Base-by-base conservation (phyloP, 179 eudicot species). In the Pouteria campechiana region DNA sequence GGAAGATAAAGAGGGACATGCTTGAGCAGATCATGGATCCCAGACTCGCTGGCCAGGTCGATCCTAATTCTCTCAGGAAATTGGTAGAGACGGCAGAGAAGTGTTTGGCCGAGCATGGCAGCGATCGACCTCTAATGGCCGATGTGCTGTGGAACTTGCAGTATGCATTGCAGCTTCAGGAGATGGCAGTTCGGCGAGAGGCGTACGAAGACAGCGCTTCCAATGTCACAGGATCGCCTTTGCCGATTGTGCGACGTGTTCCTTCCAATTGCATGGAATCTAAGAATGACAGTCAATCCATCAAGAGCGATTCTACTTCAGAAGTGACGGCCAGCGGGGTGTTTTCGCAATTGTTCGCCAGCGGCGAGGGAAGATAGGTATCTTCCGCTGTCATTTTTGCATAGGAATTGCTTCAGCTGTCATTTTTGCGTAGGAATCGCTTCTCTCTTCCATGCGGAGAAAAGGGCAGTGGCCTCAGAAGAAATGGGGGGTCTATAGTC, bases 331-430 rank as follows among this genome's bases (percentile, higher is more conserved):
- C 76, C 1, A 74, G 63, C 50, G 60, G 67, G 17, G 76, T 76
- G 15, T 82, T 81, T 49, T 82, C 93, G 14, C 93, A 78, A 68
- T 54, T 82, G 70, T 39, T 82, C 27, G 62, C 75, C 25, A 75
- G 36, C 37, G n/a, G n/a, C n/a, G n/a, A n/a, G n/a, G n/a, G 65
- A 67, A 46, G 93, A 87, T 27, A 69, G 93, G 61, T 82, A 46
- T n/a, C 56, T n/a, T n/a, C n/a, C n/a, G n/a, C n/a, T n/a, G n/a
- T n/a, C n/a, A n/a, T n/a, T n/a, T n/a, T n/a, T n/a, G n/a, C n/a
- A n/a, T n/a, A n/a, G n/a, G n/a, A n/a, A n/a, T n/a, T n/a, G n/a
- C n/a, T n/a, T n/a, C n/a, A n/a, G n/a, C n/a, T n/a, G n/a, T n/a
- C n/a, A n/a, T n/a, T n/a, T n/a, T n/a, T n/a, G n/a, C n/a, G n/a